phyloP scores from a whole-genome alignment of 2,329 filamentous ascomycete species.

The Calcarisporium arbuscula region DNA sequence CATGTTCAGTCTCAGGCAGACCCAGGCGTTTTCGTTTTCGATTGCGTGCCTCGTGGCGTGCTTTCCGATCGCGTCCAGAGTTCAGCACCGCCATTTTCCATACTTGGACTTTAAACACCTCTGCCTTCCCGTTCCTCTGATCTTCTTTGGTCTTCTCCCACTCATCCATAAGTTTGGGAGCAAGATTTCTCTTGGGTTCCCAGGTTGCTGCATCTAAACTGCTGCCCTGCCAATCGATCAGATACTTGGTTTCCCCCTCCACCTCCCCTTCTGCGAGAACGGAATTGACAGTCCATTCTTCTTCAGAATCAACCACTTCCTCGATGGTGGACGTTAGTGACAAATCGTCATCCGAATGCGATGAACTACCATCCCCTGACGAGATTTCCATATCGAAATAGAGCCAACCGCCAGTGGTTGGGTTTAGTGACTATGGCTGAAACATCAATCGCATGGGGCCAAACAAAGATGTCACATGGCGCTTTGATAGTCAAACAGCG shows the following conservation, averaged over 20 bases:
- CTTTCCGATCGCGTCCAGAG: conserved; percentile 20
- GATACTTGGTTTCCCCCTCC: conserved; percentile 20
- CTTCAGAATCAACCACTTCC: conserved; percentile 27
- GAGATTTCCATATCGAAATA: too few relatives aligned
- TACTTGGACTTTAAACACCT: conserved; percentile 30
- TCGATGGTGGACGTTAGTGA: conserved; percentile 27
- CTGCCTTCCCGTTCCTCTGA: conserved; percentile 21
- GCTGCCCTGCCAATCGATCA: conserved; percentile 32
- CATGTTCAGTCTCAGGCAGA: conserved; percentile 18
- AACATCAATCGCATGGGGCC: too few relatives aligned
- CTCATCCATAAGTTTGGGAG: conserved; percentile 26
- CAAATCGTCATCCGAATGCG: conserved; percentile 17
- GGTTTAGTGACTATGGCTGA: too few relatives aligned
- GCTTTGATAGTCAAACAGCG: too few relatives aligned
- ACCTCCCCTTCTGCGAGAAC: conserved; percentile 41
- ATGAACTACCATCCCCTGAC: too few relatives aligned
- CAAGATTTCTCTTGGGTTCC: conserved; percentile 43
- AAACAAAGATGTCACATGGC: too few relatives aligned
- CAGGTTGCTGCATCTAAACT: conserved; percentile 34
- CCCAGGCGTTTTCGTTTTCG: conserved; percentile 33
- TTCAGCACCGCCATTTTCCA: conserved; percentile 28
- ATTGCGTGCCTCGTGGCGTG: conserved; percentile 38
- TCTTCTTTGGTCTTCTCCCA: conserved; percentile 37
- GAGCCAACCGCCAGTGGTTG: too few relatives aligned
- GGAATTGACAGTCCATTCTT: conserved; percentile 44